Conservation (phyloP, 352 stramenopile genomes). For the Phytopythium mirpurense region DNA sequence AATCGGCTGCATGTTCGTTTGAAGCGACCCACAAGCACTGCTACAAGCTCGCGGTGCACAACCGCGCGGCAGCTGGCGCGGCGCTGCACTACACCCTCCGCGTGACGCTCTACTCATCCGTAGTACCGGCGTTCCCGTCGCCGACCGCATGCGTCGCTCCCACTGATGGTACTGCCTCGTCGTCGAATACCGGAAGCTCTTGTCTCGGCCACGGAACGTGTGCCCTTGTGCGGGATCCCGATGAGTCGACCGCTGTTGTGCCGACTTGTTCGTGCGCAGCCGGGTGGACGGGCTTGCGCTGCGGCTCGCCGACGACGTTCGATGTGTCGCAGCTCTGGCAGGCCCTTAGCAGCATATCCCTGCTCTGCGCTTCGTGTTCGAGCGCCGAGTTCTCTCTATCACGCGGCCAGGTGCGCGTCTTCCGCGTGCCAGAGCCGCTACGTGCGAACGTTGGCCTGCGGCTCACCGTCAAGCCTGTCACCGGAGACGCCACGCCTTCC, state of each 20-base stretch:
- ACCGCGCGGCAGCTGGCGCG: conserved; percentile 47
- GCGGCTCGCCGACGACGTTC: conserved; percentile 53
- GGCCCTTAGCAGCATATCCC: conserved; percentile 38
- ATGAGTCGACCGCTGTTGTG: background rate
- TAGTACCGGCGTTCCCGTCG: conserved; percentile 14
- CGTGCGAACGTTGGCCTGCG: conserved; percentile 40
- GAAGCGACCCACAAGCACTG: conserved; percentile 30
- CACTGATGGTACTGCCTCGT: background rate
- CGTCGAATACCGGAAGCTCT: conserved; percentile 20
- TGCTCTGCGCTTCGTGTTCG: conserved; percentile 51
- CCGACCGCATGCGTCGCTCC: background rate
- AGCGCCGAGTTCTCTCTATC: conserved; percentile 31
- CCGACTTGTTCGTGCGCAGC: conserved; percentile 48
- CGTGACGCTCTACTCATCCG: conserved; percentile 28
- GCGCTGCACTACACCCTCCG: conserved; percentile 38
- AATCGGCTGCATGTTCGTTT: conserved; percentile 33
- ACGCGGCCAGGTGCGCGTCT: conserved; percentile 51
- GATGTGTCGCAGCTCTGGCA: conserved; percentile 52
- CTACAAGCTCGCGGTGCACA: conserved; percentile 71
- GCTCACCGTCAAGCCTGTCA: conserved; percentile 17
- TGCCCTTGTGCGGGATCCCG: conserved; percentile 17
- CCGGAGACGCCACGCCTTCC: conserved; percentile 4
- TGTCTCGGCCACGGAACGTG: conserved; percentile 55
- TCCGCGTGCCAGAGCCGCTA: conserved; percentile 61
- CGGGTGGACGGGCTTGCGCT: conserved; percentile 56